Evolutionary conservation across 2,329 filamentous ascomycete genomes (phyloP).

Genomic region (Cercospora citrullina): DNA sequence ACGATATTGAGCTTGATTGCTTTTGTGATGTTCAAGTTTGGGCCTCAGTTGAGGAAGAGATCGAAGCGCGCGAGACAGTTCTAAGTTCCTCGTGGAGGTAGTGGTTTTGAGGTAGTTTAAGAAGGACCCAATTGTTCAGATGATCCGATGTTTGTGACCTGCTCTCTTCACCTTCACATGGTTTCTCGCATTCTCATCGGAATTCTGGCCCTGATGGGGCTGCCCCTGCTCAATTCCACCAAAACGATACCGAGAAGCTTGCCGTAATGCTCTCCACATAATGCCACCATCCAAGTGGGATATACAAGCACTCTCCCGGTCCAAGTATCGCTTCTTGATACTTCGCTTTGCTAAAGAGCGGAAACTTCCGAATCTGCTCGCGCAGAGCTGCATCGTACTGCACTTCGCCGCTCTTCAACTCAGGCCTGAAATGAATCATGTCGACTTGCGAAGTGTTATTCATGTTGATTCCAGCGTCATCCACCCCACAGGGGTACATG

Average conservation of each 20-base stretch:
- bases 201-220: too few species aligned
- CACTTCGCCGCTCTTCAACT: not conserved
- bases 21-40: constrained; percentile 38
- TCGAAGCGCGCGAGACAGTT: constrained; percentile 25
- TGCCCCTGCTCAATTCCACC: constrained; percentile 65
- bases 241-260: constrained; percentile 95
- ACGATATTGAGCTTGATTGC: constrained; percentile 47
- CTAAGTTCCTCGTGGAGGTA: constrained; percentile 5
- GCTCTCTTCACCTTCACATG: not conserved
- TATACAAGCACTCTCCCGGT: constrained; percentile 82
- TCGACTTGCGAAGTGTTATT: constrained; percentile 83
- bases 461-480: constrained; percentile 77
- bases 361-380: constrained; percentile 41
- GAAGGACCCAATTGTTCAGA: not conserved
- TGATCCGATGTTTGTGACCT: not conserved
- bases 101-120: not conserved
- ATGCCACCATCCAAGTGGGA: constrained; percentile 97
- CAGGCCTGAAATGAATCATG: constrained; percentile 44
- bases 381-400: not conserved
- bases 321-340: constrained; percentile 77
- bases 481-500: constrained; percentile 63
- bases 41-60: constrained; percentile 23
- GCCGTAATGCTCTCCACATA: constrained; percentile 83
- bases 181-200: not conserved
- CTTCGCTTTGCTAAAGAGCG: constrained; percentile 59